These are phyloP conservation scores for Metschnikowia proteae DNA, from an alignment of 805 yeast species.

Conservation along the genomic window DNA sequence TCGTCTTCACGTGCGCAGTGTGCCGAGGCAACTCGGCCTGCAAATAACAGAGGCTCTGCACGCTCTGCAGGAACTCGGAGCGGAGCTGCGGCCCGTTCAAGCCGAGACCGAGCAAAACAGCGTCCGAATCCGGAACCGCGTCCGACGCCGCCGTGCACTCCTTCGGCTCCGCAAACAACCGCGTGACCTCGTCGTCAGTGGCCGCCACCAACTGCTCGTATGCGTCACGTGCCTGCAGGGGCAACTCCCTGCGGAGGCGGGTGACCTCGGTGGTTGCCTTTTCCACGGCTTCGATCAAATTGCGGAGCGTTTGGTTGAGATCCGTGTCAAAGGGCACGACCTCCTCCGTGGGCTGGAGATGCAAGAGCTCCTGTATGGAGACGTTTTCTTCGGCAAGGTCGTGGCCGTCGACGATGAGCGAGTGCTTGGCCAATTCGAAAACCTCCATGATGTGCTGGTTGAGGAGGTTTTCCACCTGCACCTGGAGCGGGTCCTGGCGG, in stretches of 20 bases:
- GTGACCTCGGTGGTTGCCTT: constrained; percentile 56
- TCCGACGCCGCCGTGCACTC: constrained; percentile 10
- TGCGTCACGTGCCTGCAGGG: constrained; percentile 35
- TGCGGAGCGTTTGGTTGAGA: constrained; percentile 56
- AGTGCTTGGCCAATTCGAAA: constrained; percentile 55
- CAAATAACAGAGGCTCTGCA: constrained; percentile 30
- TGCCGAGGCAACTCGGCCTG: constrained; percentile 36
- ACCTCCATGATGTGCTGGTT: constrained; percentile 47
- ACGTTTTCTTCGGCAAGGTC: constrained; percentile 27
- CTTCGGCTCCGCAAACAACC: constrained; percentile 20
- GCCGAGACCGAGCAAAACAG: not conserved
- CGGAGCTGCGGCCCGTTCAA: not conserved
- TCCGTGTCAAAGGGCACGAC: constrained; percentile 71
- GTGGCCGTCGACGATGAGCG: constrained; percentile 57
- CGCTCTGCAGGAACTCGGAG: constrained; percentile 25
- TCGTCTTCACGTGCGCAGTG: constrained; percentile 31
- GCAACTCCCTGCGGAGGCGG: constrained; percentile 50
- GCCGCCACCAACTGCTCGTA: constrained; percentile 32
- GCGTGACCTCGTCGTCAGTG: constrained; percentile 31
- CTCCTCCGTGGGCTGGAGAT: constrained; percentile 33
- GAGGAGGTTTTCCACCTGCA: constrained; percentile 40
- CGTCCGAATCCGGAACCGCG: constrained; percentile 6
- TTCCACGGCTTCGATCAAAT: constrained; percentile 57
- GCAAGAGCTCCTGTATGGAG: constrained; percentile 23
- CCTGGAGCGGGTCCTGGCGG: constrained; percentile 43